Conservation (phyloP, 176 grass and related monocot genomes). For the Oropetium thomaeum region DNA sequence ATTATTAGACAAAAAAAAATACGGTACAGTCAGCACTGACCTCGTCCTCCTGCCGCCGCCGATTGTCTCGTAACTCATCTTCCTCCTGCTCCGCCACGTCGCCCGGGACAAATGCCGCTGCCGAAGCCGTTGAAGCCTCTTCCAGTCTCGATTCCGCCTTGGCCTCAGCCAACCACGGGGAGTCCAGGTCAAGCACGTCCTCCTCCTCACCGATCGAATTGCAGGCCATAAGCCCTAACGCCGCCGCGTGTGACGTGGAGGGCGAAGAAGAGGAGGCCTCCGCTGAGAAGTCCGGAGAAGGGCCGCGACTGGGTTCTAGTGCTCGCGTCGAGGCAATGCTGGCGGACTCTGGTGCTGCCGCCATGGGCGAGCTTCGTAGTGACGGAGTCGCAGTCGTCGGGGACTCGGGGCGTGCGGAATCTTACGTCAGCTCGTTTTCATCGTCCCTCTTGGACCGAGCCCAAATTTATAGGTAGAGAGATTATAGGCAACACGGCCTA, state of each 20-base stretch:
- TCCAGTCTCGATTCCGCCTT: conserved; percentile 26
- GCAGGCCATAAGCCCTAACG: no score
- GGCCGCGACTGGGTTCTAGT: not conserved
- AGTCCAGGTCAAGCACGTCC: conserved; percentile 30
- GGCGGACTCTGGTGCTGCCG: no score
- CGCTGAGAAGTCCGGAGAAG: not conserved
- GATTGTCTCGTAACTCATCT: conserved; percentile 33
- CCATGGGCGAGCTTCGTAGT: no score
- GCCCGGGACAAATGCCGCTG: not conserved
- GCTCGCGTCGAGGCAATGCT: not conserved
- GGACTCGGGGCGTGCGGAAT: no score
- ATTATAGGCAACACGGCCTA: no score
- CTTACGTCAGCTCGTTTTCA: no score
- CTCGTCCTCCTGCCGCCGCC: conserved; percentile 32
- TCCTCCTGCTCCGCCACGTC: not conserved
- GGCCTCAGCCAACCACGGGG: conserved; percentile 22
- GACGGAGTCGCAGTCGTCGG: no score
- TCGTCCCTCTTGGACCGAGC: no score
- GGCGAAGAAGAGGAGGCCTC: conserved; percentile 19
- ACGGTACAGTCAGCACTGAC: not conserved
- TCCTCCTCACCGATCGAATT: conserved; percentile 1
- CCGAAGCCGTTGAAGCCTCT: not conserved
- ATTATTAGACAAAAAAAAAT: not conserved
- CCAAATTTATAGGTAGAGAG: no score
- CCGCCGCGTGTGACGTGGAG: not conserved